Evolutionary conservation across 2,329 filamentous ascomycete species (phyloP), one percentile per base, ranked within the genome.

Genomic region (Chrysosphaeria jannelii): DNA sequence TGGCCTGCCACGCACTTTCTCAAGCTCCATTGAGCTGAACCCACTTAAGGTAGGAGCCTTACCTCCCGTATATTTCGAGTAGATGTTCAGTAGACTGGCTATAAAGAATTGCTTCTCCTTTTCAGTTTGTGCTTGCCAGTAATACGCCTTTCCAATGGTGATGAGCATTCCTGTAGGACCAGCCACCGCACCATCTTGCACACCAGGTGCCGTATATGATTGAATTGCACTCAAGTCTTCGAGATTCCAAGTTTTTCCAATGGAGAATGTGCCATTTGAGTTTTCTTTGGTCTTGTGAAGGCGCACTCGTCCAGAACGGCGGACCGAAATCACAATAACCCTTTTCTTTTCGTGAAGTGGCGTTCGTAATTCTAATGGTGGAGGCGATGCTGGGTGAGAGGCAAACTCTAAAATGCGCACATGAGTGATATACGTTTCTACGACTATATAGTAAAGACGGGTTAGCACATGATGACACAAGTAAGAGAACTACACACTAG

Each of bases 21-120:
- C n/a, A n/a, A n/a, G n/a, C n/a, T n/a, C n/a, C n/a, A n/a, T n/a
- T n/a, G n/a, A n/a, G n/a, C n/a, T n/a, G n/a, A n/a, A n/a, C 6
- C 81, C 81, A 26, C 60, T 50, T 24, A 97, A 52, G 28, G 71
- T 59, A 3, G 85, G 85, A 15, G 63, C 46, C 36, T 67, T 70
- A 8, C 81, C 81, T 14, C 75, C 72, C 1, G 85, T 93, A 40
- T 93, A 97, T 45, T 93, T 97, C 35, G 67, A 67, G 42, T 74
- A 97, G 33, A 97, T 91, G 45, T 93, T 97, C 38, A 93, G 64
- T 34, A 93, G 47, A 43, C 79, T 91, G 16, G 74, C 78, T 36
- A 97, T 85, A 44, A 97, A 97, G 47, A 93, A 93, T 40, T 90
- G 81, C 52, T 91, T 93, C 46, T 97, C 85, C 48, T 91, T 91